These are phyloP conservation scores for Jatropha multifida DNA, from an alignment of 441 rosid species.

Conservation along the genomic window DNA sequence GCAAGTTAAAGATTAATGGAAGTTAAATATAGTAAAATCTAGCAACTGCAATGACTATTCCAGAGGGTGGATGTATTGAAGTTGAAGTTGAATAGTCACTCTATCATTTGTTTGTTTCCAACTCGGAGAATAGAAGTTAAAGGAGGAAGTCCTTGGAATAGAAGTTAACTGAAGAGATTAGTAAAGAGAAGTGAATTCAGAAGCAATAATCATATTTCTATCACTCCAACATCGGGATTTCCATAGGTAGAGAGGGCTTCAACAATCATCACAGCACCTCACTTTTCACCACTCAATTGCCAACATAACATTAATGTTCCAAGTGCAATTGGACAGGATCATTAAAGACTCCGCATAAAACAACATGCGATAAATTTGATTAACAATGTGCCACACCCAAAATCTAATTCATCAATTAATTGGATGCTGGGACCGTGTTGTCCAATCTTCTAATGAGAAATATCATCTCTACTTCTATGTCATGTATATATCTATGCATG, in stretches of 20 bases:
- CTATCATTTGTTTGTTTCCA: background rate
- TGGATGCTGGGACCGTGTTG: background rate
- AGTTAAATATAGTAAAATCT: background rate
- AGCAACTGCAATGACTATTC: conserved; percentile 5
- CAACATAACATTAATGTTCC: background rate
- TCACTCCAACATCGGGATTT: background rate
- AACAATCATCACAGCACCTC: background rate
- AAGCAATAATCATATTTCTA: background rate
- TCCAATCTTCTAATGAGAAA: background rate
- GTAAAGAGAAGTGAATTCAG: background rate
- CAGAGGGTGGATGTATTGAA: background rate
- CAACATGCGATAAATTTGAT: background rate
- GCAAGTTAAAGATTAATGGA: background rate
- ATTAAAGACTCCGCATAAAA: background rate
- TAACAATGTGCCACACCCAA: background rate
- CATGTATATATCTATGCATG: background rate
- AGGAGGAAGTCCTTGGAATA: background rate
- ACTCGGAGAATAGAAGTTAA: background rate
- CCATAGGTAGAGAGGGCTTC: background rate
- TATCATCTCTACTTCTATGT: background rate
- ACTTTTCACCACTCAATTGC: background rate
- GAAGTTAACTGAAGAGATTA: background rate
- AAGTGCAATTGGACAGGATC: background rate
- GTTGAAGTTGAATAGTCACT: background rate
- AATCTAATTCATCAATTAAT: background rate